Percentiles rank a stretch among this genome's conserved stretches.
These are phyloP conservation scores for Schizophyllum amplum DNA, from an alignment of 1,284 basidiomycete genomes.

Conservation along the genomic window DNA sequence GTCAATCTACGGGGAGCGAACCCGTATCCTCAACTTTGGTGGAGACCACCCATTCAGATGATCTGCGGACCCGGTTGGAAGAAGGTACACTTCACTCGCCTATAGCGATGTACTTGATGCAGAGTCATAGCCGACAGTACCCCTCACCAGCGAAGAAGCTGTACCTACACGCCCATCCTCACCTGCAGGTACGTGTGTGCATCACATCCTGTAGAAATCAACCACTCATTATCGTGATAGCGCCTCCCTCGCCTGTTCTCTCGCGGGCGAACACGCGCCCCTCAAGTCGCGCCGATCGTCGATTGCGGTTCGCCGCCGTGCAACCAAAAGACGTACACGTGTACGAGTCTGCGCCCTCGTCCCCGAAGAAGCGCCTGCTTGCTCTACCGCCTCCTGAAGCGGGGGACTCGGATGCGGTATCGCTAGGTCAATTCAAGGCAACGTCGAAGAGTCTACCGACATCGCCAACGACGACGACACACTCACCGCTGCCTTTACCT, in stretches of 20 bases:
- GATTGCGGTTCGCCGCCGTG: constrained; percentile 38
- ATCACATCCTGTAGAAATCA: too few species aligned
- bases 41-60: not conserved
- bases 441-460: constrained; percentile 6
- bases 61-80: not conserved
- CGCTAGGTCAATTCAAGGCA: constrained; percentile 40
- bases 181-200: not conserved
- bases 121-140: not conserved
- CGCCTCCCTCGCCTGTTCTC: constrained; percentile 30
- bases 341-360: constrained; percentile 71
- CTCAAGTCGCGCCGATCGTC: constrained; percentile 33
- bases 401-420: constrained; percentile 35
- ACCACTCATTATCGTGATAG: too few species aligned
- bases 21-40: too few species aligned
- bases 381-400: constrained; percentile 46
- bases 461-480: not conserved
- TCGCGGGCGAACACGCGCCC: constrained; percentile 32
- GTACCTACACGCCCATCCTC: not conserved
- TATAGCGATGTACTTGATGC: not conserved
- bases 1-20: too few species aligned
- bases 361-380: constrained; percentile 51
- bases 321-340: constrained; percentile 51
- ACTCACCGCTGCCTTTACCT: not conserved
- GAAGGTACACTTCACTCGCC: not conserved
- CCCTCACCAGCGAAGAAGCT: not conserved